Conservation (phyloP, 208 protist species). For the Trypanosoma cruzi region DNA sequence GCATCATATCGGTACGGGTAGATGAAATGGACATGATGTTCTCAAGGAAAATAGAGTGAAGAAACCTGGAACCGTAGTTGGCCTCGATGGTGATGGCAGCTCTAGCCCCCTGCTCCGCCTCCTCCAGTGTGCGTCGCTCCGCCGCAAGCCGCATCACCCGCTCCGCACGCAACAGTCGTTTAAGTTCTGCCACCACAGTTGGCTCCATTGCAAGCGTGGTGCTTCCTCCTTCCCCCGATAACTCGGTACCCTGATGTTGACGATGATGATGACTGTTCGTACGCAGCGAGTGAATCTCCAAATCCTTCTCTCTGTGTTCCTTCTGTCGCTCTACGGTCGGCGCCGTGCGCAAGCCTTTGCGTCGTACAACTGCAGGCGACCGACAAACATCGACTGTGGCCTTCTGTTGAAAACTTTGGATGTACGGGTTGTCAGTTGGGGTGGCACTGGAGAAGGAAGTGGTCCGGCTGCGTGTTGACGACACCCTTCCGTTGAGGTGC, state of each 20-base stretch:
- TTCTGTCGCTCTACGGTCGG: not conserved
- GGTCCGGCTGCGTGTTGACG: not conserved
- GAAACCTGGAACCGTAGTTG: slow-evolving; percentile 26
- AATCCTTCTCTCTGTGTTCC: not conserved
- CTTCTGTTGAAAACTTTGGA: slow-evolving; percentile 4
- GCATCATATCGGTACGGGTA: not conserved
- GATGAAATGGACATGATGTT: not conserved
- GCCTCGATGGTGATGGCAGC: slow-evolving; percentile 26
- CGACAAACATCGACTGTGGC: not conserved
- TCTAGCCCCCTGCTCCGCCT: slow-evolving; percentile 18
- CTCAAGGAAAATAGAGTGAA: slow-evolving; percentile 30
- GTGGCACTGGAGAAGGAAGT: slow-evolving; percentile 5
- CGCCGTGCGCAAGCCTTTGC: not conserved
- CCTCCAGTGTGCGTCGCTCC: slow-evolving; percentile 26
- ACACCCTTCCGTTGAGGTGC: not conserved
- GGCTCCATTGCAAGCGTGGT: not conserved
- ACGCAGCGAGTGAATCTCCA: not conserved
- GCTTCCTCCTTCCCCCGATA: not conserved
- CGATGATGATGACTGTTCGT: not conserved
- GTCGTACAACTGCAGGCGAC: slow-evolving; percentile 4
- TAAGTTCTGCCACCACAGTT: not conserved
- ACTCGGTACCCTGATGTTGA: not conserved
- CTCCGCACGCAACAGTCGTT: slow-evolving; percentile 15
- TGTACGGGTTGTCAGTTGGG: slow-evolving; percentile 9
- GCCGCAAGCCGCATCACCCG: slow-evolving; percentile 16